Evolutionary conservation across 2,329 filamentous ascomycete genomes (phyloP).

Genomic region (Penicillium sp.): DNA sequence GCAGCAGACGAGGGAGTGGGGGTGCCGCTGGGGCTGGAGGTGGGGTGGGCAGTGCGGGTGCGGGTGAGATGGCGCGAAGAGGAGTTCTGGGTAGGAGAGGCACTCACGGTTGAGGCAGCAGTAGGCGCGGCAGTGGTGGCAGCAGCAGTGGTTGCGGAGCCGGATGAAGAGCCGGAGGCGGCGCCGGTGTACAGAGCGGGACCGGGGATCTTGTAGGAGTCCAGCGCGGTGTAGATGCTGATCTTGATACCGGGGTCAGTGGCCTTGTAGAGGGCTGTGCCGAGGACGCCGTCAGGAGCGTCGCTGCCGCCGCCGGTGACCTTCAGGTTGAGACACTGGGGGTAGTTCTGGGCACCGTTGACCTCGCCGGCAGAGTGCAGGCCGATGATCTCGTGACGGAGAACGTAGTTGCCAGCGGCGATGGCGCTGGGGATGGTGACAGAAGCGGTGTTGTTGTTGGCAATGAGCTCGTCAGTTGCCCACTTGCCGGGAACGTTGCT

Average conservation of each 20-base stretch:
- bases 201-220: slow-evolving; percentile 53
- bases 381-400: slow-evolving; percentile 57
- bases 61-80: slow-evolving; percentile 8
- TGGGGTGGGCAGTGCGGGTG: slow-evolving; percentile 9
- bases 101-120: slow-evolving; percentile 18
- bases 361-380: slow-evolving; percentile 48
- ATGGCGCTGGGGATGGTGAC: slow-evolving; percentile 49
- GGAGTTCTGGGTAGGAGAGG: slow-evolving; percentile 16
- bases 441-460: slow-evolving; percentile 52
- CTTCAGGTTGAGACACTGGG: slow-evolving; percentile 60
- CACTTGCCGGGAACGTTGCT: slow-evolving; percentile 49
- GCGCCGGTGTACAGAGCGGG: slow-evolving; percentile 39
- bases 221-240: slow-evolving; percentile 56
- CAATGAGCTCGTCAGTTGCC: slow-evolving; percentile 55
- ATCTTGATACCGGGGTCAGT: slow-evolving; percentile 58
- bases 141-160: background rate
- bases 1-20: background rate
- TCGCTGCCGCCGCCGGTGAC: slow-evolving; percentile 55
- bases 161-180: slow-evolving; percentile 21
- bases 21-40: slow-evolving; percentile 10
- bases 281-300: slow-evolving; percentile 49
- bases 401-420: slow-evolving; percentile 52
- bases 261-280: slow-evolving; percentile 56
- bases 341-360: slow-evolving; percentile 55
- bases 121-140: slow-evolving; percentile 14